Evolutionary conservation across 202 grass and related monocot genomes (phyloP).

Genomic region (Zoysia matrella): DNA sequence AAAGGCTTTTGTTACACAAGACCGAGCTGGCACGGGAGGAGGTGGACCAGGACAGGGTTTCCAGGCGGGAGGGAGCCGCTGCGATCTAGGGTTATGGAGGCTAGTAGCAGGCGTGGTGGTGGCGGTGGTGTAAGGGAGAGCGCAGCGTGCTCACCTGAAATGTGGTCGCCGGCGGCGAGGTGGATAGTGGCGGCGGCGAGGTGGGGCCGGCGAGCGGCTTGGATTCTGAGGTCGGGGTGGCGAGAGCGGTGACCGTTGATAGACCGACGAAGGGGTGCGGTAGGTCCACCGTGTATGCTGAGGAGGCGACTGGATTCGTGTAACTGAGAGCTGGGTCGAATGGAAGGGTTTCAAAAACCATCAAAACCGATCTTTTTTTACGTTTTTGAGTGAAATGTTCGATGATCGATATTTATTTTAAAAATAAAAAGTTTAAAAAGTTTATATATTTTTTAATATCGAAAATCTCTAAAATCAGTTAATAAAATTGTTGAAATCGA

Average conservation of each 20-base stretch:
- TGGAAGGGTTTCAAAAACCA: no score
- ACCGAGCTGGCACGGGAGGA: neutral
- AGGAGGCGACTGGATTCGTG: no score
- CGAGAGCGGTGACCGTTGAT: neutral
- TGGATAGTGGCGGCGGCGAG: neutral
- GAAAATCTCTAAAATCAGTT: no score
- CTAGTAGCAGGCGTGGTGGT: neutral
- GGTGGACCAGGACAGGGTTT: slow-evolving; percentile 27
- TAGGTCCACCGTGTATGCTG: no score
- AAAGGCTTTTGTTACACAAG: neutral
- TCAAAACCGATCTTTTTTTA: no score
- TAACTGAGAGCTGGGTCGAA: no score
- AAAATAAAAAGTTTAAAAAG: no score
- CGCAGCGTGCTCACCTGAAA: neutral
- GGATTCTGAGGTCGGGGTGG: neutral
- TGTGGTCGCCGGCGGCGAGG: neutral
- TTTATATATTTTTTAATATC: no score
- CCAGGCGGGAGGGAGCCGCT: neutral
- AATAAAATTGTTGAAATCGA: no score
- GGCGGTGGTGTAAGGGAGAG: neutral
- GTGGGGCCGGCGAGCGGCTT: neutral
- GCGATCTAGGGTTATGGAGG: slow-evolving; percentile 34
- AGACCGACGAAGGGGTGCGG: neutral
- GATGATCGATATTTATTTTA: no score
- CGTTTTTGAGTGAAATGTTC: no score